Evolutionary conservation across 2,329 filamentous ascomycete genomes (phyloP), one percentile per base, ranked within the genome.

Genomic region (Drechslerella coelobrocha): DNA sequence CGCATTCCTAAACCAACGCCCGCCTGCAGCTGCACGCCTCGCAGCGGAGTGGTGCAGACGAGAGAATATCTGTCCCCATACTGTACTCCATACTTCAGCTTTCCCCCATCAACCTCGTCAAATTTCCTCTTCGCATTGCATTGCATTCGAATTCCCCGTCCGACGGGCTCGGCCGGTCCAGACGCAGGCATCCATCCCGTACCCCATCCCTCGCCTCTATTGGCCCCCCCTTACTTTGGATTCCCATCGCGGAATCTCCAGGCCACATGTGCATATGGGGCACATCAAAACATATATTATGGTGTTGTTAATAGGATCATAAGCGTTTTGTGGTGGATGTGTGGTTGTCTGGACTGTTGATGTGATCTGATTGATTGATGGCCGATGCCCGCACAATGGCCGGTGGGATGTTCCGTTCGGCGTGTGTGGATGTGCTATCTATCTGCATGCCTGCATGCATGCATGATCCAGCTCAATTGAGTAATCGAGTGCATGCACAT

Each of bases 71-170:
- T 39, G 12, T 39, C 34, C 34, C 34, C 5, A 39, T 39, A 39
- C 34, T 39, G n/a, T n/a, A n/a, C n/a, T n/a, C n/a, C n/a, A n/a
- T n/a, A n/a, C n/a, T n/a, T n/a, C n/a, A n/a, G n/a, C n/a, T 39
- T 39, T 39, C 34, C 34, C 12, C 12, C 12, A n/a, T 14, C 34
- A 39, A n/a, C n/a, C n/a, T 39, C 5, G 34, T 39, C 34, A 39
- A 39, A 39, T 39, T 39, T 39, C 34, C 34, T 39, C 34, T 34
- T 5, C 34, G 34, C 34, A 39, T 39, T 39, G 34, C 34, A 39
- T 39, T 39, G 34, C 34, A 39, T 39, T 39, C 12, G 34, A 39
- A 39, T 39, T 39, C 34, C 34, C 34, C 34, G 34, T 39, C 34
- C 34, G 34, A 39, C 34, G 34, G 34, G 34, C 12, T 39, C 34